Evolutionary conservation across 768 basidiomycete species (phyloP), one percentile per base, ranked within the genome.

Genomic region (Hysterangium stoloniferum): DNA sequence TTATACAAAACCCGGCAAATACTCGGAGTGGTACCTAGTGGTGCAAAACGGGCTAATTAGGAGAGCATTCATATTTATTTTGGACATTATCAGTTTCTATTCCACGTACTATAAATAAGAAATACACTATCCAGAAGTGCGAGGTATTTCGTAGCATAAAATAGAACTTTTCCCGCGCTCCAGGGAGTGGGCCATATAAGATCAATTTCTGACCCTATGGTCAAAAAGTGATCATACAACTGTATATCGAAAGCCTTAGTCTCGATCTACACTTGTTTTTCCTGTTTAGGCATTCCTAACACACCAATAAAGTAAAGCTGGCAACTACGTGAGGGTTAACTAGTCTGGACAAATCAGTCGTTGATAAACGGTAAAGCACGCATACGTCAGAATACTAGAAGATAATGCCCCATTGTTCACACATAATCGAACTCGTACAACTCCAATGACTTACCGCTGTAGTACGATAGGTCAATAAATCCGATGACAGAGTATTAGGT

Each of bases 161-260:
- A 48, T 1, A 38, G 33, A 17, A 34, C 6, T 25, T 48, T 48
- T 6, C 25, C 47, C 34, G 38, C 17, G 28, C 25, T 48, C 47
- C 47, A 48, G 4, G 47, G 17, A 1, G 47, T 48, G 3, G 47
- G 47, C 47, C 47, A 48, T 17, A 48, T 37, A 12, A 35, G 22
- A 6, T 35, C n/a, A n/a, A 35, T 27, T 24, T 48, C 47, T 22
- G 22, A 20, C 19, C 22, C 37, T 2, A 48, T 22, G 9, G 33
- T 19, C 13, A 24, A 29, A 19, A 48, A 27, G 17, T 48, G 29
- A 19, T 37, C 47, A 15, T 48, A 48, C 15, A 48, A 4, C 47
- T 48, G 33, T 37, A 12, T n/a, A n/a, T n/a, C 13, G 28, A 19
- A 11, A 17, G 17, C 34, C 19, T 11, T 35, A 35, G 19, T 19